Conservation (phyloP, 805 yeast genomes). For the Metschnikowia sp. region DNA sequence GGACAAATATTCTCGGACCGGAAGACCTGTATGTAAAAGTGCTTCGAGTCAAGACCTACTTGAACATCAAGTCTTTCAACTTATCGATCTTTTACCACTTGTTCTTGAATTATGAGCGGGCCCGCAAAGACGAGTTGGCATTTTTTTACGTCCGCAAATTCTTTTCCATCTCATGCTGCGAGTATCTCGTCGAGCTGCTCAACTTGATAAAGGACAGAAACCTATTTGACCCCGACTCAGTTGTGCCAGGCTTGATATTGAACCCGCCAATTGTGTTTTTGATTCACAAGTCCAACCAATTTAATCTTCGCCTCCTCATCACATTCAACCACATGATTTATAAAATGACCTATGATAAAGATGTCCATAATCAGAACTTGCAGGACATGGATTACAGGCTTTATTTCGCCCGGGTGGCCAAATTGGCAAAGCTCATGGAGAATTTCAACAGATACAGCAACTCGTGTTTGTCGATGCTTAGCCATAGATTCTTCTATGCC, state of each 20-base stretch:
- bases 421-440: slow-evolving; percentile 33
- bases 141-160: slow-evolving; percentile 33
- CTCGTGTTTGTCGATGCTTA: slow-evolving; percentile 13
- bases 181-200: slow-evolving; percentile 29
- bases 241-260: slow-evolving; percentile 33
- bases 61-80: slow-evolving; percentile 26
- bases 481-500: slow-evolving; percentile 16
- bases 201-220: slow-evolving; percentile 29
- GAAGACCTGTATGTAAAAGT: slow-evolving; percentile 10
- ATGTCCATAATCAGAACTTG: slow-evolving; percentile 21
- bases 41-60: slow-evolving; percentile 24
- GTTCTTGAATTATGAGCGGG: slow-evolving; percentile 37
- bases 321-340: slow-evolving; percentile 24
- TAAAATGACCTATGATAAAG: slow-evolving; percentile 17
- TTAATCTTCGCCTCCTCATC: slow-evolving; percentile 23
- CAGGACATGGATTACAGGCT: slow-evolving; percentile 19
- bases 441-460: slow-evolving; percentile 22
- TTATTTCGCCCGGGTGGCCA: slow-evolving; percentile 22
- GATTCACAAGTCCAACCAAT: slow-evolving; percentile 35
- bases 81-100: slow-evolving; percentile 32
- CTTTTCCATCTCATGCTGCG: slow-evolving; percentile 23
- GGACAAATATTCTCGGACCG: background rate
- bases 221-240: slow-evolving; percentile 39
- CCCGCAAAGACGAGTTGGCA: slow-evolving; percentile 24
- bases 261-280: slow-evolving; percentile 35